Base-by-base conservation (phyloP, 2,329 filamentous ascomycete genomes). In the Penicillium sp. region DNA sequence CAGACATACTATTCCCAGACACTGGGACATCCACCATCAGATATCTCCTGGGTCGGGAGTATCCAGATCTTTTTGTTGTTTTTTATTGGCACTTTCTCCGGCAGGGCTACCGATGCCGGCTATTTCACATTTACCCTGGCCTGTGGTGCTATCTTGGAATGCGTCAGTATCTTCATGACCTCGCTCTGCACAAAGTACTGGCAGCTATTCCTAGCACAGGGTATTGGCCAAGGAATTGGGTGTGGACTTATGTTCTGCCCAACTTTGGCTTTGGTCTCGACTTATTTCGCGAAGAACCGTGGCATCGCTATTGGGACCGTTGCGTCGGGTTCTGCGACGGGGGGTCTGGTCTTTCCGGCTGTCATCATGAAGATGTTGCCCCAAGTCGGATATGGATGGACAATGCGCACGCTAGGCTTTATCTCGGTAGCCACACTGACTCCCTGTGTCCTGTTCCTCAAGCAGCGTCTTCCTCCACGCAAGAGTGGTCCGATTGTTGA, bases 271-370 rank as follows among this genome's bases (percentile, higher is more conserved):
- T 70, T 85, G 22, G 73, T 84, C 10, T 77, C 82, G 14, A 85
- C 84, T 0, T 88, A 87, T 53, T 89, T 89, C 61, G 76, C 75
- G 9, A 79, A 71, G n/a, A 81, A 81, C n/a, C 78, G 82, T 4
- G 80, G 79, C 0, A 73, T 88, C 2, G 86, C 86, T 1, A 77
- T 89, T 18, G 84, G 84, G 0, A 77, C 86, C 8, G 78, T 79
- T 10, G 83, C 85, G 0, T 81, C 80, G 0, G 88, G 87, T 1
- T 84, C 83, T 26, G 81, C 80, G 0, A 82, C 82, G 0, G 87
- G 87, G 1, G 86, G 86, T 0, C 73, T 88, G 22, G 76, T 89
- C 3, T 89, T 86, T 65, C 86, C 87, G 0, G 75, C 83, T 2
- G 78, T 84, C 18, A 76, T 82, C 1, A 76, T 79, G 63, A 79